Evolutionary conservation across 2,329 filamentous ascomycete genomes (phyloP).

Genomic region (Fusarium praegraminearum): DNA sequence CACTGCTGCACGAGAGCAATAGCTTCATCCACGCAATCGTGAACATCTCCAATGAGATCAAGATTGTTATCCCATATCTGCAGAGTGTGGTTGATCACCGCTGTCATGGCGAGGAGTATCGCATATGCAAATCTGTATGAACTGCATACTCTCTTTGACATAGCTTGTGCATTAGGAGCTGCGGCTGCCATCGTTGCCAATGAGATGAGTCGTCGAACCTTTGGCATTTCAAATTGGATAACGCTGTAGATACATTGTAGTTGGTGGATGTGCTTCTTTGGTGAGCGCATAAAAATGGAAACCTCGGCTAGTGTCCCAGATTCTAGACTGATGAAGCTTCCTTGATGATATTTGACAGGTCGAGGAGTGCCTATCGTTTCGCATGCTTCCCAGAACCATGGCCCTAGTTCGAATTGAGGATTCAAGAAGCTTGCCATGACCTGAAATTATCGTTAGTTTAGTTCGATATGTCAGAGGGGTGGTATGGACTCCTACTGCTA

Average conservation of each 20-base stretch:
- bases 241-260: slow-evolving; percentile 32
- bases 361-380: slow-evolving; percentile 13
- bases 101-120: slow-evolving; percentile 16
- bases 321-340: slow-evolving; percentile 36
- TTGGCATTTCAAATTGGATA: slow-evolving; percentile 28
- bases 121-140: slow-evolving; percentile 32
- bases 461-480: fast-evolving
- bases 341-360: slow-evolving; percentile 28
- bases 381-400: slow-evolving; percentile 44
- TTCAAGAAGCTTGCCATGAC: slow-evolving; percentile 37
- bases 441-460: neutral
- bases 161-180: neutral
- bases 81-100: slow-evolving; percentile 31
- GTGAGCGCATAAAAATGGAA: slow-evolving; percentile 25
- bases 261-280: slow-evolving; percentile 13
- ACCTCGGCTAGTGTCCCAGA: slow-evolving; percentile 24
- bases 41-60: slow-evolving; percentile 4
- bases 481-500: slow-evolving; percentile 17
- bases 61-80: slow-evolving; percentile 17
- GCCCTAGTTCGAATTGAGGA: slow-evolving; percentile 27
- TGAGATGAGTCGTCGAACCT: slow-evolving; percentile 6
- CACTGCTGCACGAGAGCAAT: slow-evolving; percentile 31
- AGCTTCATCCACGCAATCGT: slow-evolving; percentile 25
- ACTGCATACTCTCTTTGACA: neutral
- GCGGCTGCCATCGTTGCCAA: slow-evolving; percentile 9